phyloP scores from a whole-genome alignment of 2,329 filamentous ascomycete genomes.

The Ceratocystis cacaofunesta region DNA sequence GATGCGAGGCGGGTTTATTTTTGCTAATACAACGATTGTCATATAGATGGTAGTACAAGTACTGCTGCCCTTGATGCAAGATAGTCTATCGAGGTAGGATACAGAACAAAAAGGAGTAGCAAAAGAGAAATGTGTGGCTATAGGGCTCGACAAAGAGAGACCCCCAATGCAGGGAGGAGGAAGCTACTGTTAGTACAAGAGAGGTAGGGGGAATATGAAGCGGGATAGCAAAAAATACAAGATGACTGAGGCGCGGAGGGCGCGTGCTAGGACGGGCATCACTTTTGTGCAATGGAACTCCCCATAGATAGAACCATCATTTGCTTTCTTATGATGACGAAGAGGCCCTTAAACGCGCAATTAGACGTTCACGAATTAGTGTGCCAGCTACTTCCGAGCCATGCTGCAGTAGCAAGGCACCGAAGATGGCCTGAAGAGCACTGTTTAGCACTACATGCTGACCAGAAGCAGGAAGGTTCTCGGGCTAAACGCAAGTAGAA shows the following conservation, averaged over 20 bases:
- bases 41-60: background rate
- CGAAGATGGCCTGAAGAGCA: slow-evolving; percentile 70
- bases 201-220: background rate
- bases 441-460: slow-evolving; percentile 59
- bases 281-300: background rate
- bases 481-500: slow-evolving; percentile 29
- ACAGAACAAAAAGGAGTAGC: background rate
- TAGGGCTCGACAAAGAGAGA: background rate
- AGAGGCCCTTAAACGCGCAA: slow-evolving; percentile 26
- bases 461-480: slow-evolving; percentile 59
- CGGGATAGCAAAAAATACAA: background rate
- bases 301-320: background rate
- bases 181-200: slow-evolving; percentile 7
- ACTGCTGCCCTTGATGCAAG: background rate
- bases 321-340: background rate
- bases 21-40: background rate
- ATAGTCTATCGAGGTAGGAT: background rate
- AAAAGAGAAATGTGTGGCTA: background rate
- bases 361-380: slow-evolving; percentile 61
- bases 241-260: background rate
- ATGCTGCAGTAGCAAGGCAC: slow-evolving; percentile 76
- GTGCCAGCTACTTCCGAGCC: slow-evolving; percentile 64
- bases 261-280: background rate
- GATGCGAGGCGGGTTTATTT: too few relatives aligned
- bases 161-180: background rate